Conservation (phyloP, 2,329 filamentous ascomycete species). For the Fusarium subtropicale region DNA sequence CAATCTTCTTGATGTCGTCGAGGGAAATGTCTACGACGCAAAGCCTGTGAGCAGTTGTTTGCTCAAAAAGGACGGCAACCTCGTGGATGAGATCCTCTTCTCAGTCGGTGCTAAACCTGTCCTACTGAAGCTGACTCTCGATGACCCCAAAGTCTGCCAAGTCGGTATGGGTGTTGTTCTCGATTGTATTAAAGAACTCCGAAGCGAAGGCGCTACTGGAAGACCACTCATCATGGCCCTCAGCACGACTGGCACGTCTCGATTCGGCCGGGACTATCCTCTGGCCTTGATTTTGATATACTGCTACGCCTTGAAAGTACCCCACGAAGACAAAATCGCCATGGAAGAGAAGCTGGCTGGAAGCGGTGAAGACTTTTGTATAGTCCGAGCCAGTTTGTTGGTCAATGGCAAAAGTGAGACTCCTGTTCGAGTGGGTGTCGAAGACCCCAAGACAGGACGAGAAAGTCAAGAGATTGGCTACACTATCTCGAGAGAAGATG, state of each 20-base stretch:
- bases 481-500: slow-evolving; percentile 60
- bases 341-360: slow-evolving; percentile 56
- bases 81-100: slow-evolving; percentile 61
- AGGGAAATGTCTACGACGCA: slow-evolving; percentile 62
- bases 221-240: slow-evolving; percentile 52
- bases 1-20: slow-evolving; percentile 58
- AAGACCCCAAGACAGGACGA: slow-evolving; percentile 50
- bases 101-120: slow-evolving; percentile 58
- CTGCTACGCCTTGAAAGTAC: slow-evolving; percentile 53
- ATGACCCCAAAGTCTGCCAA: slow-evolving; percentile 62
- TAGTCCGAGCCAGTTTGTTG: slow-evolving; percentile 56
- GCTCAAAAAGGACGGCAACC: slow-evolving; percentile 40
- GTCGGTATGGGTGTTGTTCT: slow-evolving; percentile 58
- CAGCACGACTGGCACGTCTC: slow-evolving; percentile 56
- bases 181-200: slow-evolving; percentile 50
- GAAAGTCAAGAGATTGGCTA: slow-evolving; percentile 59
- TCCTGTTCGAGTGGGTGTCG: slow-evolving; percentile 54
- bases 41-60: slow-evolving; percentile 54
- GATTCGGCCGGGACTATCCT: slow-evolving; percentile 56
- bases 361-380: slow-evolving; percentile 51
- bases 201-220: slow-evolving; percentile 44
- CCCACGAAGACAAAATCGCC: slow-evolving; percentile 61
- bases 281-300: slow-evolving; percentile 59
- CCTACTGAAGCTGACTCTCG: slow-evolving; percentile 52
- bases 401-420: slow-evolving; percentile 45